phyloP scores from a whole-genome alignment of 2,329 filamentous ascomycete species.

The Diaporthe velutina region DNA sequence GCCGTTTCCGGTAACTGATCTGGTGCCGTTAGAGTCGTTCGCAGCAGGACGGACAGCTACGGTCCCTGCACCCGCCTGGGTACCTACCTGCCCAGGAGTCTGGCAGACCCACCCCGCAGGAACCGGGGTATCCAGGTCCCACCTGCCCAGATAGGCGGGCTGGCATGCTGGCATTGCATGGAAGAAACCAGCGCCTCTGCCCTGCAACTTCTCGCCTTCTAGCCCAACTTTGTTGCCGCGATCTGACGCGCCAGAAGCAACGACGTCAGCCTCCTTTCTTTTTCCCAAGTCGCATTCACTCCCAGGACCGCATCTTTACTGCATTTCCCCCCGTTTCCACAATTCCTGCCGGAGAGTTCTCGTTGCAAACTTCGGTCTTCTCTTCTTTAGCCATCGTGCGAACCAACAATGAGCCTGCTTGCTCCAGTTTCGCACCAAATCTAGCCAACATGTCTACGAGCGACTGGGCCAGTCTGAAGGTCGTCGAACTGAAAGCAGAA shows the following conservation, averaged over 20 bases:
- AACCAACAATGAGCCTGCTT: conserved; percentile 32
- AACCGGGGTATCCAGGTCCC: not conserved
- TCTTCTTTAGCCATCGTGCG: not conserved
- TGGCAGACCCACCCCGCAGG: conserved; percentile 9
- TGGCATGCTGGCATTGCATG: conserved; percentile 1
- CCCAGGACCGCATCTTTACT: not conserved
- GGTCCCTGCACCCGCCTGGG: not conserved
- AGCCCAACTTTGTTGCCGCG: conserved; percentile 35
- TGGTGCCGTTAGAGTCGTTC: conserved; percentile 14
- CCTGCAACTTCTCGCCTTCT: conserved; percentile 35
- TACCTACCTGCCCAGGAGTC: not conserved
- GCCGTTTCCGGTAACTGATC: conserved; percentile 10
- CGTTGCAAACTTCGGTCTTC: not conserved
- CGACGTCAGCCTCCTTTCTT: conserved; percentile 34
- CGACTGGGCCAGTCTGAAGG: conserved; percentile 74
- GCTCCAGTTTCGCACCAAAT: conserved; percentile 13
- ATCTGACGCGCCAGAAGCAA: conserved; percentile 35
- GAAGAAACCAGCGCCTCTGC: conserved; percentile 28
- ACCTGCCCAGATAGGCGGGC: conserved; percentile 3
- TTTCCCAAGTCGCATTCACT: conserved; percentile 23
- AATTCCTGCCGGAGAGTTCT: not conserved
- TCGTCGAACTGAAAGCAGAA: conserved; percentile 81
- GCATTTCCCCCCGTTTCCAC: not conserved
- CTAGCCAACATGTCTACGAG: conserved; percentile 55
- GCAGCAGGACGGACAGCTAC: not conserved